Percentiles rank a stretch among this genome's conserved stretches.
Conservation (phyloP, 441 rosid species). For the Rhodomyrtus psidioides region DNA sequence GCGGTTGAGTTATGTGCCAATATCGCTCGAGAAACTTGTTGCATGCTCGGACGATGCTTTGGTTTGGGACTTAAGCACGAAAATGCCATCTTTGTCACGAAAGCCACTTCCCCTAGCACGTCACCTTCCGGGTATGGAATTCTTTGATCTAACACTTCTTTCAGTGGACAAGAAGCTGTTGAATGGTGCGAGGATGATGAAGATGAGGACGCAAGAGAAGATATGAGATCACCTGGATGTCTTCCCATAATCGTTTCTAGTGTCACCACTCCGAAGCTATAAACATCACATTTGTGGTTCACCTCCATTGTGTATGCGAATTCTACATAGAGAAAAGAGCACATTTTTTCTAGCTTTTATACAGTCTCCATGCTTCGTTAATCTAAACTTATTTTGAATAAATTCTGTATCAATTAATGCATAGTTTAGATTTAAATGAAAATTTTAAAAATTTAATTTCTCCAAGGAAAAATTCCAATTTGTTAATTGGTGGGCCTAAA, state of each 20-base stretch:
- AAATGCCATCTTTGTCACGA: conserved; percentile 8
- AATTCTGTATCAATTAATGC: background rate
- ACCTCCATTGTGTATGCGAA: conserved; percentile 25
- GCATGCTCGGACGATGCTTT: conserved; percentile 22
- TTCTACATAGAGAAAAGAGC: conserved; percentile 2
- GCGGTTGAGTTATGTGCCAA: background rate
- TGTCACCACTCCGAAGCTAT: conserved; percentile 31
- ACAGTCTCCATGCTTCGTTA: background rate
- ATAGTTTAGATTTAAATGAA: background rate
- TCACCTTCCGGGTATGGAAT: conserved; percentile 6
- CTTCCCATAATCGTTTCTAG: conserved; percentile 22
- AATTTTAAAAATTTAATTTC: background rate
- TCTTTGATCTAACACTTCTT: conserved; percentile 19
- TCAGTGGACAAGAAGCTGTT: background rate
- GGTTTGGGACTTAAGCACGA: conserved; percentile 16
- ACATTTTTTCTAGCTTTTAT: background rate
- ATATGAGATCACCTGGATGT: conserved; percentile 21
- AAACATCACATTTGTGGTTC: conserved; percentile 30
- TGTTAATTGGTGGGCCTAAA: background rate
- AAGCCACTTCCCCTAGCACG: background rate
- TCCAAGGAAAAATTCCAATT: background rate
- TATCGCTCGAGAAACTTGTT: conserved; percentile 1
- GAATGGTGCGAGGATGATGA: background rate
- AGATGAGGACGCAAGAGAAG: background rate
- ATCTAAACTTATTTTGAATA: background rate